Conservation (phyloP, 1,284 basidiomycete genomes). For the Porogramme epimiltina region DNA sequence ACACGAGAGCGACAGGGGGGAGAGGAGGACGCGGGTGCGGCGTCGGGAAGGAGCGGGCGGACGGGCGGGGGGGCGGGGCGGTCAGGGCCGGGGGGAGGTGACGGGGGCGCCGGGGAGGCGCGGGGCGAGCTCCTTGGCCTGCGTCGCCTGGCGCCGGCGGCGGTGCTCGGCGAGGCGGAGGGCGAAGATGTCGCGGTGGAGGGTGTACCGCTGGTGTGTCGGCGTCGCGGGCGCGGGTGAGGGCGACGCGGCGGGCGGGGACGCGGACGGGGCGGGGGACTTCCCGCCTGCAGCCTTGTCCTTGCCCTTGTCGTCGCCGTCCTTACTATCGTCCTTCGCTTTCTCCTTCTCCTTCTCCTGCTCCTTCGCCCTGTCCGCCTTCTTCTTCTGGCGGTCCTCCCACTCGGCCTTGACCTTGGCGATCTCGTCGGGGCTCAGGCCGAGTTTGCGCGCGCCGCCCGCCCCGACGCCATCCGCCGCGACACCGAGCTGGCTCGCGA, state of each 20-base stretch:
- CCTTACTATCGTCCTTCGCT: constrained; percentile 23
- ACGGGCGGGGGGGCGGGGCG: too few species aligned
- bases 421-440: constrained; percentile 66
- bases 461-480: constrained; percentile 35
- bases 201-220: constrained; percentile 38
- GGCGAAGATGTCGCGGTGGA: constrained; percentile 44
- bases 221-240: constrained; percentile 22
- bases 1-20: too few species aligned
- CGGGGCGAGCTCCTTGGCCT: constrained; percentile 41
- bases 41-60: not conserved
- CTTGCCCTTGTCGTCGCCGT: constrained; percentile 14
- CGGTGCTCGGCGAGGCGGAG: constrained; percentile 42
- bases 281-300: constrained; percentile 13
- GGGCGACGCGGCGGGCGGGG: constrained; percentile 20
- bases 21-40: not conserved
- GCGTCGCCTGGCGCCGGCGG: constrained; percentile 36
- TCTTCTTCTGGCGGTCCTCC: constrained; percentile 64
- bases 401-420: constrained; percentile 75
- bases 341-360: constrained; percentile 44
- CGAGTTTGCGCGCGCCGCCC: constrained; percentile 40
- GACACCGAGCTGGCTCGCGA: constrained; percentile 59
- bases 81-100: constrained; percentile 17
- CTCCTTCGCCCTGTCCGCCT: constrained; percentile 55
- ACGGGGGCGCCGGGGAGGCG: constrained; percentile 39
- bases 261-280: constrained; percentile 18